These are phyloP conservation scores for Setaria viridis DNA, from an alignment of 202 grass and related monocot genomes.

Conservation along the genomic window DNA sequence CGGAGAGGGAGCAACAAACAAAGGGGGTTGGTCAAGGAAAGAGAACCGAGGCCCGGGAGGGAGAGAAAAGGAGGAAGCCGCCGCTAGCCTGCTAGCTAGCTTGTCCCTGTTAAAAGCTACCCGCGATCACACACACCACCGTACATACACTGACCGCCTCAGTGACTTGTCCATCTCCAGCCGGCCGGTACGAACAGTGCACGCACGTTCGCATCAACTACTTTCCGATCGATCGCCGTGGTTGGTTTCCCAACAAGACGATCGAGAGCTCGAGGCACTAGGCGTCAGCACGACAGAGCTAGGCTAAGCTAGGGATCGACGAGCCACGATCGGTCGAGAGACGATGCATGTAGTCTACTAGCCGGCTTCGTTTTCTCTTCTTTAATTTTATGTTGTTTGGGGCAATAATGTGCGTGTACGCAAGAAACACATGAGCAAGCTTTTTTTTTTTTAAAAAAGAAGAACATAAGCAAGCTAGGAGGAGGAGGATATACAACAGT, in stretches of 20 bases:
- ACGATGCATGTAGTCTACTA: conserved; percentile 1
- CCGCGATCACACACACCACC: conserved; percentile 37
- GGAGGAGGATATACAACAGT: not conserved
- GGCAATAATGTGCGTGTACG: not conserved
- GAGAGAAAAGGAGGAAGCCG: conserved; percentile 41
- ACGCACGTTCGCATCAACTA: conserved; percentile 21
- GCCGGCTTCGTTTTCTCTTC: not conserved
- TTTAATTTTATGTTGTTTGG: not conserved
- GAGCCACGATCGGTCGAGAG: not conserved
- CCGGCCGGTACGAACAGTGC: conserved; percentile 50
- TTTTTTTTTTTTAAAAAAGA: too few species aligned
- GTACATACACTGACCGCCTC: conserved; percentile 13
- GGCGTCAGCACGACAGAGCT: too few species aligned
- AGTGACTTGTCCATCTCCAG: conserved; percentile 42
- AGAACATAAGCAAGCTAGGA: not conserved
- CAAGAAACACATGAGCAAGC: not conserved
- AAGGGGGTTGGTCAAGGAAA: conserved; percentile 41
- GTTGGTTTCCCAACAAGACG: conserved; percentile 8
- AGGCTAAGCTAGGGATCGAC: too few species aligned
- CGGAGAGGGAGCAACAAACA: conserved; percentile 48
- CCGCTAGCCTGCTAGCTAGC: conserved; percentile 32
- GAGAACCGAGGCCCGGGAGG: conserved; percentile 13
- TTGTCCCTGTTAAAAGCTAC: conserved; percentile 77
- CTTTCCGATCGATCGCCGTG: conserved; percentile 31
- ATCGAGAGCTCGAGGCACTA: too few species aligned